phyloP scores from a whole-genome alignment of 495 filamentous ascomycete species.

The Patellaria atrata region DNA sequence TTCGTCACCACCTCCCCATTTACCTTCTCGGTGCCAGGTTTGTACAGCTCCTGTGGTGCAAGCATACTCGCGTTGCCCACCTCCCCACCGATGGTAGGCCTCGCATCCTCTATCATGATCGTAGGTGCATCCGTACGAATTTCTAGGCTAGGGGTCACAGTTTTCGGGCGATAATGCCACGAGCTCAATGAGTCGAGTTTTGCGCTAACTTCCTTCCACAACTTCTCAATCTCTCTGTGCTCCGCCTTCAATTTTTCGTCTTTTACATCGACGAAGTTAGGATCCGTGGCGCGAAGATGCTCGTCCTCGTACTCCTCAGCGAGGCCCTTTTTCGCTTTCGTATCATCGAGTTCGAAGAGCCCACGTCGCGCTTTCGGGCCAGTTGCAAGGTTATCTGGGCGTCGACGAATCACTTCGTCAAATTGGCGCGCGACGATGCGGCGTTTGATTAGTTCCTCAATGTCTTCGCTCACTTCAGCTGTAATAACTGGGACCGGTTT shows the following conservation, averaged over 20 bases:
- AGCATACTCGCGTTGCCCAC: constrained; percentile 58
- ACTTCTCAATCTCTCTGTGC: constrained; percentile 65
- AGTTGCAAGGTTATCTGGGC: constrained; percentile 52
- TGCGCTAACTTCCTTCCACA: constrained; percentile 71
- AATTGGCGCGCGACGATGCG: constrained; percentile 86
- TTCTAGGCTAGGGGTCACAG: constrained; percentile 59
- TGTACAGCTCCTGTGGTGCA: constrained; percentile 90
- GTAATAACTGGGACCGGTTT: constrained; percentile 93
- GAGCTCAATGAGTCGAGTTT: constrained; percentile 80
- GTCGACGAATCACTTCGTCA: constrained; percentile 75
- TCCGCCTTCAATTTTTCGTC: constrained; percentile 72
- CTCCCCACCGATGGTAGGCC: constrained; percentile 67
- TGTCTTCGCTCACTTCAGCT: constrained; percentile 79
- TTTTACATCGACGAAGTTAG: constrained; percentile 63
- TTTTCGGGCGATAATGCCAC: constrained; percentile 91
- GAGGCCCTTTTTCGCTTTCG: constrained; percentile 69
- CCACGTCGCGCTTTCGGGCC: constrained; percentile 44
- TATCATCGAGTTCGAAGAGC: constrained; percentile 68
- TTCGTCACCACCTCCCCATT: constrained; percentile 60
- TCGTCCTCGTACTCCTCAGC: constrained; percentile 93
- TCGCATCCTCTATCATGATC: constrained; percentile 88
- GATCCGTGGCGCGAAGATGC: constrained; percentile 62
- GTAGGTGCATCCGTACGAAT: constrained; percentile 81
- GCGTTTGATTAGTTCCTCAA: constrained; percentile 87
- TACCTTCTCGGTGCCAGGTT: constrained; percentile 52